phyloP scores from a whole-genome alignment of 176 grass and related monocot genomes.

The Carex kokanica region DNA sequence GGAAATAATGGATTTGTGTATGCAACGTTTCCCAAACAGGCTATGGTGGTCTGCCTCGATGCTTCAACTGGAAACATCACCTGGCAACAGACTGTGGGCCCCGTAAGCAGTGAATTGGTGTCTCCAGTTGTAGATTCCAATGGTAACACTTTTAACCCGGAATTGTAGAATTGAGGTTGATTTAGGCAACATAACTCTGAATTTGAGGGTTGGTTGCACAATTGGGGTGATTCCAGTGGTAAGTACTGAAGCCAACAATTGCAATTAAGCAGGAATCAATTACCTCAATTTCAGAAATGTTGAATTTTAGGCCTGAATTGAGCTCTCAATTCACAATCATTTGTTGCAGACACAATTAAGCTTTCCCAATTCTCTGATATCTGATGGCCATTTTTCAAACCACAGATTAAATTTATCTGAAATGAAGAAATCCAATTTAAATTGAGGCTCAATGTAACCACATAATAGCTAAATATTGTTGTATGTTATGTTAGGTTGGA shows the following conservation, averaged over 20 bases:
- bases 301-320: background rate
- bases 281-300: background rate
- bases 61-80: constrained; percentile 64
- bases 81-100: constrained; percentile 60
- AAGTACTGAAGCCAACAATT: background rate
- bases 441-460: background rate
- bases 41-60: constrained; percentile 59
- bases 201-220: background rate
- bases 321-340: background rate
- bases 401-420: background rate
- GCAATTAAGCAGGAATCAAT: background rate
- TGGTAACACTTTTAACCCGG: constrained; percentile 28
- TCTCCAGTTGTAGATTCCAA: constrained; percentile 60
- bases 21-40: constrained; percentile 46
- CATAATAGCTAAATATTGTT: constrained; percentile 5
- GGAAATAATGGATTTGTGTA: constrained; percentile 60
- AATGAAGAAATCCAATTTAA: background rate
- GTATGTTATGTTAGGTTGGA: constrained; percentile 56
- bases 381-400: background rate
- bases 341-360: background rate
- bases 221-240: background rate
- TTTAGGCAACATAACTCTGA: background rate
- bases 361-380: background rate
- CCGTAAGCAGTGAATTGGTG: constrained; percentile 45
- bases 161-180: background rate